Evolutionary conservation across 2,329 filamentous ascomycete genomes (phyloP), one percentile per base, ranked within the genome.

Genomic region (Neophaeococcomyces aloes): DNA sequence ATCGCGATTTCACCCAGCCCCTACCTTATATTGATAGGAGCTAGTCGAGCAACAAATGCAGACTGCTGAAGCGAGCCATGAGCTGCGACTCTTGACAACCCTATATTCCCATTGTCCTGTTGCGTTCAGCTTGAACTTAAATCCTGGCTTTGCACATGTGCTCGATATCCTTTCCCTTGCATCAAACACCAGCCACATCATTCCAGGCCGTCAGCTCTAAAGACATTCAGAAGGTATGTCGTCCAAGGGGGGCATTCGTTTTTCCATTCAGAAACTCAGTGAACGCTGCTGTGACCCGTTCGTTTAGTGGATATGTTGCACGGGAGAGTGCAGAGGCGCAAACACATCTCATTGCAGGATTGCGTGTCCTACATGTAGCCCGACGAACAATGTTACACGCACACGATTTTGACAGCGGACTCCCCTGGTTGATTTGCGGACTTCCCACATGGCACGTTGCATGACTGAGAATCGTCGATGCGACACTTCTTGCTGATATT

Each of bases 401-500:
- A 27, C 23, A 27, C 23, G 23, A 25, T 7, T 35, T 35, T 42
- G 39, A 42, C 39, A 42, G 39, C 39, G 39, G 39, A 42, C 39
- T 25, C 31, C 39, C 31, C 27, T 32, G 38, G 38, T 41, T 33
- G 38, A 13, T 32, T 17, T 29, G 29, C 23, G 23, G 23, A 19
- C 19, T 18, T 11, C 14, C 10, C 29, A 23, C 38, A 41, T 41
- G 38, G 29, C 21, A 27, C 3, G 27, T 25, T 29, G 17, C 14
- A 32, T 32, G 23, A 27, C 23, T 27, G 10, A 27, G 23, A 6
- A 5, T 27, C n/a, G n/a, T n/a, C n/a, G n/a, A n/a, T n/a, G n/a
- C n/a, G n/a, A n/a, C n/a, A n/a, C n/a, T n/a, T n/a, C n/a, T n/a
- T n/a, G n/a, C n/a, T n/a, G n/a, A n/a, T n/a, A n/a, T n/a, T n/a